Evolutionary conservation across 306 rosid genomes (phyloP).

Genomic region (Cucurbita ficifolia): DNA sequence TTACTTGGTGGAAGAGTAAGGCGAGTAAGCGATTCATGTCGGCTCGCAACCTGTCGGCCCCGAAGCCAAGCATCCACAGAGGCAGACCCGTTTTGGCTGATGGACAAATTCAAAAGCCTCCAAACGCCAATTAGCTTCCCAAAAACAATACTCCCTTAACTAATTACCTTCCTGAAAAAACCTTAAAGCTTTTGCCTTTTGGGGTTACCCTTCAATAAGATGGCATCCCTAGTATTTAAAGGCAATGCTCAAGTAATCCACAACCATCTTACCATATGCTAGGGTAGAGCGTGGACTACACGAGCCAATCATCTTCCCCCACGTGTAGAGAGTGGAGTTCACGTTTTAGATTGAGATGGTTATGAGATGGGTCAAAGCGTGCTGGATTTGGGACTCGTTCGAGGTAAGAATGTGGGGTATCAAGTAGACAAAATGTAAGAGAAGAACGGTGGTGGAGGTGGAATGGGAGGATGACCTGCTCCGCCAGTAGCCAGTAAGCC

Average conservation of each 20-base stretch:
- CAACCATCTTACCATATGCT: not conserved
- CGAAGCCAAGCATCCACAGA: conserved; percentile 88
- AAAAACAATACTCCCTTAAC: too few relatives aligned
- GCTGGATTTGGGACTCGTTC: conserved; percentile 25
- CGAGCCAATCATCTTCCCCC: not conserved
- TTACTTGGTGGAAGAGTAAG: conserved; percentile 86
- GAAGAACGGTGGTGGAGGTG: not conserved
- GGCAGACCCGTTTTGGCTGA: conserved; percentile 96
- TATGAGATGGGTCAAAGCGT: conserved; percentile 14
- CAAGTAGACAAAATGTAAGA: conserved; percentile 33
- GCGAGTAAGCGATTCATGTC: conserved; percentile 95
- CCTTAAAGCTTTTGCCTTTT: too few relatives aligned
- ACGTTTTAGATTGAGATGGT: not conserved
- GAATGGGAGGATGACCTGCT: conserved; percentile 17
- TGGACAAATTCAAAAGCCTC: too few relatives aligned
- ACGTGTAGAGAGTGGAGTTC: not conserved
- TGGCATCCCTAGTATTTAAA: not conserved
- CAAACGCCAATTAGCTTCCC: too few relatives aligned
- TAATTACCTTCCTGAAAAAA: too few relatives aligned
- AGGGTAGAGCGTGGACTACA: not conserved
- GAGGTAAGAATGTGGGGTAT: conserved; percentile 66
- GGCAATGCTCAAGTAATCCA: not conserved
- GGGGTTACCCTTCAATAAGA: too few relatives aligned
- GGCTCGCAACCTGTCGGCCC: conserved; percentile 74
- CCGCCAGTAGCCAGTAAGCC: conserved; percentile 35